phyloP scores from a whole-genome alignment of 2,329 filamentous ascomycete genomes.

The Colletotrichum sp. region DNA sequence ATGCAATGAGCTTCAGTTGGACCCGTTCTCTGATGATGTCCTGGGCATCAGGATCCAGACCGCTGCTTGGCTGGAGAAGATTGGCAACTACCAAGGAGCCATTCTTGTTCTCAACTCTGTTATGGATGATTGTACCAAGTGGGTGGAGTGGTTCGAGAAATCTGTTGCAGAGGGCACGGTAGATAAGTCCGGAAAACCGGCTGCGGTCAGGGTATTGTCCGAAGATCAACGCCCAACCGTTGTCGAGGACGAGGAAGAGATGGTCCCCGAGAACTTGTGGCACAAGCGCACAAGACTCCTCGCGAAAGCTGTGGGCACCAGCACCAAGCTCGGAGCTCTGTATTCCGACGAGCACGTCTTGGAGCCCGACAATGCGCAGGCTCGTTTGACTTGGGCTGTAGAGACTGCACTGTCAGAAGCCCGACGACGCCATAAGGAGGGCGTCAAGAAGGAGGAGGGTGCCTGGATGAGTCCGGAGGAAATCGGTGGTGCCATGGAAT shows the following conservation, averaged over 20 bases:
- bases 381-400: conserved; percentile 79
- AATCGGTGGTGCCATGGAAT: conserved; percentile 76
- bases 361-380: conserved; percentile 76
- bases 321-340: conserved; percentile 83
- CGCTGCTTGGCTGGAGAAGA: conserved; percentile 79
- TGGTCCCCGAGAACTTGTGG: conserved; percentile 53
- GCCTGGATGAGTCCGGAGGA: conserved; percentile 74
- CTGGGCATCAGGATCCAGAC: conserved; percentile 88
- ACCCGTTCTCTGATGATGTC: conserved; percentile 90
- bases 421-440: conserved; percentile 68
- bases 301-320: conserved; percentile 75
- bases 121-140: conserved; percentile 69
- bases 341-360: conserved; percentile 80
- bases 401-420: conserved; percentile 80
- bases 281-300: conserved; percentile 70
- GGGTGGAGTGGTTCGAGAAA: conserved; percentile 61
- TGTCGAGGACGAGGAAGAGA: conserved; percentile 28
- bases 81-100: conserved; percentile 71
- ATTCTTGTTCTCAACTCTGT: conserved; percentile 82
- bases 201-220: conserved; percentile 4
- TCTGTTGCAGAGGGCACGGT: conserved; percentile 51
- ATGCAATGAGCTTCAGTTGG: conserved; percentile 76
- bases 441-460: conserved; percentile 72
- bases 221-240: conserved; percentile 9
- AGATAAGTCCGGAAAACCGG: conserved; percentile 41